Percentiles rank a stretch among this genome's conserved stretches.
These are phyloP conservation scores for Talaromyces trachyspermus DNA, from an alignment of 495 filamentous ascomycete species.

Conservation along the genomic window DNA sequence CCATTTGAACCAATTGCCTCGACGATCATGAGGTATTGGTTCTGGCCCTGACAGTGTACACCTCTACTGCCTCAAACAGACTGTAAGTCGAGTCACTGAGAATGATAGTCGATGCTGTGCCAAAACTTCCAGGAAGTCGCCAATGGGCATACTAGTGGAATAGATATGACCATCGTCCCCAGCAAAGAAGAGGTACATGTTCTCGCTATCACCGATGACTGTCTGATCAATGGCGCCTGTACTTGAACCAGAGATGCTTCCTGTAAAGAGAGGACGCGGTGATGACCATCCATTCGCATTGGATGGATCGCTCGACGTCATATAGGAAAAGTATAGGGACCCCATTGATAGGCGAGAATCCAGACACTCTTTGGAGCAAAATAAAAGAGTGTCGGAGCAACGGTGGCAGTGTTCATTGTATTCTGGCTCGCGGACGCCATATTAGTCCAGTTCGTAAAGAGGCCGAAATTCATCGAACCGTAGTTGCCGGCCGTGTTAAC, in stretches of 20 bases:
- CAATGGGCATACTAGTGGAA: constrained; percentile 50
- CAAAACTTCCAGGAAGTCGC: constrained; percentile 52
- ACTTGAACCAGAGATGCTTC: constrained; percentile 29
- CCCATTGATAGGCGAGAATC: constrained; percentile 57
- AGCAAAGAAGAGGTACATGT: constrained; percentile 60
- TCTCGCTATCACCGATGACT: constrained; percentile 42
- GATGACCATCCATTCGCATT: constrained; percentile 49
- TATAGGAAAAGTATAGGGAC: constrained; percentile 50
- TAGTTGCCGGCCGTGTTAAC: constrained; percentile 31
- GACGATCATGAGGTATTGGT: constrained; percentile 54
- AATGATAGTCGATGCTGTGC: constrained; percentile 36
- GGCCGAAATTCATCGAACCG: constrained; percentile 50
- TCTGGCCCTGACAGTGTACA: constrained; percentile 51
- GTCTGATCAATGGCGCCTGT: too few relatives aligned
- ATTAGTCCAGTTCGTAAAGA: constrained; percentile 45
- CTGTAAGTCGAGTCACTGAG: constrained; percentile 45
- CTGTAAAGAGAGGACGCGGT: constrained; percentile 45
- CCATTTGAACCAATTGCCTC: constrained; percentile 50
- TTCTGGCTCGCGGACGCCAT: constrained; percentile 49
- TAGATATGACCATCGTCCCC: constrained; percentile 62
- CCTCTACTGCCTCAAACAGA: constrained; percentile 57
- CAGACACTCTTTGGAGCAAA: constrained; percentile 52
- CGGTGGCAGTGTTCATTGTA: constrained; percentile 35
- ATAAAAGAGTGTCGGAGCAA: constrained; percentile 55
- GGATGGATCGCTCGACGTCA: constrained; percentile 48